Evolutionary conservation across 2,329 filamentous ascomycete genomes (phyloP).

Genomic region (Daldinia eschscholtzii): DNA sequence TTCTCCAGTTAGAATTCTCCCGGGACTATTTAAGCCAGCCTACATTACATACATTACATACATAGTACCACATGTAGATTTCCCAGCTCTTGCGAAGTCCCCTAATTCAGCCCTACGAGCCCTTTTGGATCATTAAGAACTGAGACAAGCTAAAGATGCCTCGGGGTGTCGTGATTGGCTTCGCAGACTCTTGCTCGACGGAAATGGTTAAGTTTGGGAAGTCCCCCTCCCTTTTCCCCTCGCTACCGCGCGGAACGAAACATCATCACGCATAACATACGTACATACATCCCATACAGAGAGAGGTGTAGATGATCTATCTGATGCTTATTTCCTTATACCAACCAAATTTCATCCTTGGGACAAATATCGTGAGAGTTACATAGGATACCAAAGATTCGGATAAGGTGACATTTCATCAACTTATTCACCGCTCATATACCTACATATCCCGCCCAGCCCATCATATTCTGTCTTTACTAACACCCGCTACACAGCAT

Average conservation of each 20-base stretch:
- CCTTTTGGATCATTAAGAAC: conserved; percentile 24
- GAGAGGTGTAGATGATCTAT: background rate
- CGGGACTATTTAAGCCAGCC: conserved; percentile 11
- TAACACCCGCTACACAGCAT: conserved; percentile 1
- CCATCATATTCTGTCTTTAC: conserved; percentile 6
- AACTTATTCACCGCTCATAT: conserved; percentile 13
- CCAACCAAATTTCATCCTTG: background rate
- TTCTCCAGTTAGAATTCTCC: conserved; percentile 19
- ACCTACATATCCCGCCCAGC: background rate
- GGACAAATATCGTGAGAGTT: conserved; percentile 3
- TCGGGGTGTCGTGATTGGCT: conserved; percentile 34
- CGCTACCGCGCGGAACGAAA: background rate
- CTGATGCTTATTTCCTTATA: conserved; percentile 11
- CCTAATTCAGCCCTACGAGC: conserved; percentile 42
- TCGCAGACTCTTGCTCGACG: conserved; percentile 39
- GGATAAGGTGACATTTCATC: conserved; percentile 7
- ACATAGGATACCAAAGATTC: conserved; percentile 11
- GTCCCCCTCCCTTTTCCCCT: conserved; percentile 18
- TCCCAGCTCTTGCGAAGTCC: conserved; percentile 14
- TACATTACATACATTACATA: background rate
- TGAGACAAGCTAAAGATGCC: conserved; percentile 30
- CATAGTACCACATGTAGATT: conserved; percentile 13
- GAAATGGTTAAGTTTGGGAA: conserved; percentile 32
- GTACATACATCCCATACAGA: conserved; percentile 4
- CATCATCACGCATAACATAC: conserved; percentile 19